phyloP scores from a whole-genome alignment of 257 asterid species.

The Vinca minor region DNA sequence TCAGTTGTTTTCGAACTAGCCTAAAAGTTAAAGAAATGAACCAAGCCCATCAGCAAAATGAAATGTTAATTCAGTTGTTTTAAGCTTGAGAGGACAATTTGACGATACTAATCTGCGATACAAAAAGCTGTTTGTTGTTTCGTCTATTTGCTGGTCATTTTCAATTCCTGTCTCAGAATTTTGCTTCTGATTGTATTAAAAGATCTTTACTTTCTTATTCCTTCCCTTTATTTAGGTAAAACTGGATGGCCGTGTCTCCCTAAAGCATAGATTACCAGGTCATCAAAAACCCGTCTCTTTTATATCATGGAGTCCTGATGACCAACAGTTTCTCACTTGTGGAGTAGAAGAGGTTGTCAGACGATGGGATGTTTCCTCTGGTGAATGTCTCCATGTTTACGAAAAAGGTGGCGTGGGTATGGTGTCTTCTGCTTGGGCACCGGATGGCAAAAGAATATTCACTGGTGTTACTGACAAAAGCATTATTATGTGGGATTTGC shows the following conservation, averaged over 20 bases:
- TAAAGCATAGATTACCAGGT: slow-evolving; percentile 49
- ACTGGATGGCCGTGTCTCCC: slow-evolving; percentile 36
- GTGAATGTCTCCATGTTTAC: slow-evolving; percentile 62
- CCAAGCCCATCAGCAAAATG: too few relatives aligned
- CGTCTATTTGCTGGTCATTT: not conserved
- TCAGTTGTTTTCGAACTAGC: too few relatives aligned
- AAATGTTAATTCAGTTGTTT: too few relatives aligned
- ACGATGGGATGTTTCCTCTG: slow-evolving; percentile 72
- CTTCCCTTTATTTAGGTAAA: slow-evolving; percentile 35
- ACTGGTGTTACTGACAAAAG: slow-evolving; percentile 75
- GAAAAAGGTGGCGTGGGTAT: slow-evolving; percentile 65
- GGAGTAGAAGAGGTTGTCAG: slow-evolving; percentile 74
- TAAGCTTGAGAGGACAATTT: too few relatives aligned
- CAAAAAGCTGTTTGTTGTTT: not conserved
- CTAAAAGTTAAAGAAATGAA: too few relatives aligned
- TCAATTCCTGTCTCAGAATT: not conserved
- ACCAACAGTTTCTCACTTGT: slow-evolving; percentile 72
- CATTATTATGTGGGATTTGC: slow-evolving; percentile 76
- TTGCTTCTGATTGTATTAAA: not conserved
- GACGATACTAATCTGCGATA: too few relatives aligned
- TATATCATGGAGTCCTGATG: slow-evolving; percentile 81
- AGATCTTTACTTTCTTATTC: not conserved
- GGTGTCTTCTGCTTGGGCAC: slow-evolving; percentile 86
- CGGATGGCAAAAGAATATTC: slow-evolving; percentile 58
- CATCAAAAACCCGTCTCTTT: slow-evolving; percentile 71